These are phyloP conservation scores for Calophaca sinica DNA, from an alignment of 306 rosid genomes.

Conservation along the genomic window DNA sequence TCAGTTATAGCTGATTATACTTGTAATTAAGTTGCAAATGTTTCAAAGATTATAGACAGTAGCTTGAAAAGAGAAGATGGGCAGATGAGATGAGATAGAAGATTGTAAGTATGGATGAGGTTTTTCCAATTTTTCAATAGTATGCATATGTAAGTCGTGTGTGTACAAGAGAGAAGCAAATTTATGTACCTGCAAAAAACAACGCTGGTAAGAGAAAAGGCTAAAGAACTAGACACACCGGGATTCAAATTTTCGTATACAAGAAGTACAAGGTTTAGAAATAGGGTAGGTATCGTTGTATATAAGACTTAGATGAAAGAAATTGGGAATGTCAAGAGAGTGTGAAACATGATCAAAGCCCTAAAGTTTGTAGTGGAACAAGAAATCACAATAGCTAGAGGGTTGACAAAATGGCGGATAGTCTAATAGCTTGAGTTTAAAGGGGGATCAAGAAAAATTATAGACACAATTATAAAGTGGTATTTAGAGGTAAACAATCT, in stretches of 20 bases:
- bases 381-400: background rate
- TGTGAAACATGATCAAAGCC: background rate
- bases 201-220: background rate
- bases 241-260: background rate
- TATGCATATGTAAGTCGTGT: constrained; percentile 8
- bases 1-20: constrained; percentile 26
- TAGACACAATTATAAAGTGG: background rate
- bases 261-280: background rate
- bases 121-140: background rate
- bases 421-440: background rate
- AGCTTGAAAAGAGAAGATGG: constrained; percentile 31
- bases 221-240: background rate
- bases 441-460: background rate
- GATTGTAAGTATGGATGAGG: background rate
- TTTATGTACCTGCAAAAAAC: background rate
- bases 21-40: constrained; percentile 8
- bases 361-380: background rate
- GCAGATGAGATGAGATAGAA: constrained; percentile 10
- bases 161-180: constrained; percentile 7
- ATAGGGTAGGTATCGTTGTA: background rate
- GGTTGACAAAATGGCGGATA: background rate
- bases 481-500: background rate
- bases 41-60: constrained; percentile 22
- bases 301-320: background rate
- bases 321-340: background rate